These are phyloP conservation scores for Epichloe sylvatica DNA, from an alignment of 2,329 filamentous ascomycete species.

Conservation along the genomic window DNA sequence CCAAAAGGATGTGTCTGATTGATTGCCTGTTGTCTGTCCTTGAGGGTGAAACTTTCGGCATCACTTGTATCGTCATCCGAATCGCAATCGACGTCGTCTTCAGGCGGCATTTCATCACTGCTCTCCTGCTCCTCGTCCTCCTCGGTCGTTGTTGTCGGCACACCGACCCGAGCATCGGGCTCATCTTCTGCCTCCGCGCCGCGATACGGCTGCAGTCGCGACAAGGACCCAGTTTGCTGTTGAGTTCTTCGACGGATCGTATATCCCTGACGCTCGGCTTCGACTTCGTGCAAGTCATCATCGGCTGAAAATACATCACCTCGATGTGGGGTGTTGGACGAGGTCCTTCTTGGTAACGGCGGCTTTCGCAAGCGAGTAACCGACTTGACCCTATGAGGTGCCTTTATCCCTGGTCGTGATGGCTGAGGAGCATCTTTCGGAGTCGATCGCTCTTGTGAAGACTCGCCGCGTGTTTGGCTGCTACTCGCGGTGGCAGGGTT, in stretches of 20 bases:
- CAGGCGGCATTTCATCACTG: slow-evolving; percentile 27
- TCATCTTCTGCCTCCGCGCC: slow-evolving; percentile 12
- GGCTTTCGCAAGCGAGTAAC: slow-evolving; percentile 52
- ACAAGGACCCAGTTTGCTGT: slow-evolving; percentile 19
- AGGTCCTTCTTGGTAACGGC: slow-evolving; percentile 55
- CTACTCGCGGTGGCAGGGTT: slow-evolving; percentile 11
- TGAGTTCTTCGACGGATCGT: slow-evolving; percentile 21
- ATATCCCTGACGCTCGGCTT: slow-evolving; percentile 39
- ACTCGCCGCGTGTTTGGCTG: slow-evolving; percentile 21
- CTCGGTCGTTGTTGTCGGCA: slow-evolving; percentile 7
- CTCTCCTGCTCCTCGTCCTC: slow-evolving; percentile 14
- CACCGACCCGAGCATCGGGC: slow-evolving; percentile 7
- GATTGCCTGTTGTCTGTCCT: slow-evolving; percentile 92
- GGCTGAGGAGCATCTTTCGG: slow-evolving; percentile 18
- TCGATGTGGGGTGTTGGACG: slow-evolving; percentile 64
- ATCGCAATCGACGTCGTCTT: slow-evolving; percentile 42
- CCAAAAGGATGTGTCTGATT: slow-evolving; percentile 98
- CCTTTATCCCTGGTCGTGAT: slow-evolving; percentile 27
- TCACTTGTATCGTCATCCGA: slow-evolving; percentile 69
- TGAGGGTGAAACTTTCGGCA: slow-evolving; percentile 93
- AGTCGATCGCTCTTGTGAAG: slow-evolving; percentile 22
- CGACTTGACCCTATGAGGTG: slow-evolving; percentile 33
- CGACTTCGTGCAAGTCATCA: slow-evolving; percentile 70
- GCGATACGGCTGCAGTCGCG: slow-evolving; percentile 28
- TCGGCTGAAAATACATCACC: slow-evolving; percentile 84